Evolutionary conservation across 805 yeast species (phyloP), one percentile per base, ranked within the genome.

Genomic region (Ogataea angusta): DNA sequence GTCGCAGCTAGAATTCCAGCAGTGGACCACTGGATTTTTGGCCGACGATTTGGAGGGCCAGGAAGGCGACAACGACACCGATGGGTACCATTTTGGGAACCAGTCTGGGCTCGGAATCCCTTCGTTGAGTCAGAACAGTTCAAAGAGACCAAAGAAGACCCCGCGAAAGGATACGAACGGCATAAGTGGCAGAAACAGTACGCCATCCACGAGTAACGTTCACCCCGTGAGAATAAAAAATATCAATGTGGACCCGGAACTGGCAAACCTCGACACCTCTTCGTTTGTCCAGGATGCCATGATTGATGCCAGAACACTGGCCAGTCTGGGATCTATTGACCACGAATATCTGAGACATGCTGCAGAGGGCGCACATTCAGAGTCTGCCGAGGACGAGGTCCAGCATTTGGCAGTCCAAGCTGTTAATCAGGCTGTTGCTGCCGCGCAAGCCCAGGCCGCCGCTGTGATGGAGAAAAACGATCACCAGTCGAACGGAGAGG

Each of bases 251-350:
- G 83, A 78, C 54, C 82, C 83, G 0, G 83, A 73, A 48, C 54
- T 79, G 27, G 75, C 79, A 8, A 73, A 73, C 24, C 44, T 75
- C 18, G 80, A 73, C 42, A 50, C 65, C 3, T 52, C 67, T 9
- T 53, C 73, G 13, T 64, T 82, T 40, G 88, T 81, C 9, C 78
- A 81, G 44, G 86, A 82, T 34, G 86, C 85, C 2, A 78, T 83
- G 33, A 66, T 80, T 47, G 85, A 82, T 51, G 85, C 87, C 0
- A 70, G 82, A 37, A 78, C 80, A 30, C 67, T 82, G 42, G 81
- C 82, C 15, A 69, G 67, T 47, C 55, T 72, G 15, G 63, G 67
- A 5, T 48, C 55, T 2, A 49, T 63, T 24, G 66, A 59, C 36
- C 59, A 52, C 21, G 63, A 57, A 18, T 60, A 60, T 43, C 37